phyloP scores from a whole-genome alignment of 805 yeast species.

The Clavispora vitiphila region DNA sequence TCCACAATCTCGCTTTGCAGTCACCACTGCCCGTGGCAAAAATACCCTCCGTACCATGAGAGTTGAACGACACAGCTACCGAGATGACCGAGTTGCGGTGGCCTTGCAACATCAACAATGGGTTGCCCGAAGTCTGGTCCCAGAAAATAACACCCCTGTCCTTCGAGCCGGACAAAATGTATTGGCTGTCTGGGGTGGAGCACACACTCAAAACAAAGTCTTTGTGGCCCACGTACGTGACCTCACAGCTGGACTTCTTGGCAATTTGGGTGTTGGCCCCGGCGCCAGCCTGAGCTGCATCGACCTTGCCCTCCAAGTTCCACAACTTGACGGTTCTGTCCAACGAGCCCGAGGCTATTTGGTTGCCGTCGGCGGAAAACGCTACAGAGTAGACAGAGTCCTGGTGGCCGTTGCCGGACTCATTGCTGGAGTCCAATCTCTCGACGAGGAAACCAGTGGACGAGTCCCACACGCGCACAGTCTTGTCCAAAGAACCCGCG shows the following conservation, averaged over 20 bases:
- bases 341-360: constrained; percentile 89
- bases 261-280: constrained; percentile 14
- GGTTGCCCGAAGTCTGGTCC: constrained; percentile 90
- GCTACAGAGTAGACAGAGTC: constrained; percentile 95
- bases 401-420: constrained; percentile 87
- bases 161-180: constrained; percentile 89
- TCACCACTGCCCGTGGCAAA: constrained; percentile 98
- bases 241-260: constrained; percentile 65
- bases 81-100: constrained; percentile 94
- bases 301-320: constrained; percentile 67
- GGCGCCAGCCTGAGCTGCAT: constrained; percentile 17
- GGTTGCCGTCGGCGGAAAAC: constrained; percentile 85
- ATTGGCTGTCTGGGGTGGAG: constrained; percentile 87
- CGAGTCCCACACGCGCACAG: constrained; percentile 96
- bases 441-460: constrained; percentile 88
- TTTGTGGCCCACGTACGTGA: constrained; percentile 91
- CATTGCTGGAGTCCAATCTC: constrained; percentile 84
- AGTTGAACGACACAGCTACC: constrained; percentile 84
- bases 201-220: constrained; percentile 94
- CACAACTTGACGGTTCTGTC: constrained; percentile 95
- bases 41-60: constrained; percentile 68
- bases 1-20: constrained; percentile 96
- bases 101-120: constrained; percentile 92
- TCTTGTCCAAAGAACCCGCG: constrained; percentile 92
- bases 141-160: constrained; percentile 97